phyloP scores from a whole-genome alignment of 192 early-diverging fungal genomes.

The Chytriomyces confervae region DNA sequence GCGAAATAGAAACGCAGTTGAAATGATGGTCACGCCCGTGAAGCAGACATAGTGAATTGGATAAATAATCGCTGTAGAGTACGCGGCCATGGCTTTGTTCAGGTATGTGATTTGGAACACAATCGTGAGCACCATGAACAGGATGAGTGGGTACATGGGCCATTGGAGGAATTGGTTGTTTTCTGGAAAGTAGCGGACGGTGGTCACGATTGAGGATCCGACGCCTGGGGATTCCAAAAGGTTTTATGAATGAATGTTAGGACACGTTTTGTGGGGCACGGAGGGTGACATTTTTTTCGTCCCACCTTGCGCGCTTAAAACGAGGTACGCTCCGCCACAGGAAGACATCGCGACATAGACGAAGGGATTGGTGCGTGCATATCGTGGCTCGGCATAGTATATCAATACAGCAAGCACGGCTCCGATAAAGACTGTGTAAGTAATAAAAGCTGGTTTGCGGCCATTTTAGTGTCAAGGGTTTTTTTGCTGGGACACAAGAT shows the following conservation, averaged over 20 bases:
- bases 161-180: constrained; percentile 68
- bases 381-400: constrained; percentile 58
- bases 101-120: constrained; percentile 64
- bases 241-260: no score
- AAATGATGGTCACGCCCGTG: constrained; percentile 62
- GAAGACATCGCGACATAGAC: constrained; percentile 52
- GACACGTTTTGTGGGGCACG: no score
- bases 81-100: constrained; percentile 60
- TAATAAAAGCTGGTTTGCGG: constrained; percentile 49
- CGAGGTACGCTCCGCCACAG: constrained; percentile 60
- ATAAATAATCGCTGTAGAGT: constrained; percentile 70
- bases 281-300: not conserved
- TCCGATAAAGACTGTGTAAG: constrained; percentile 54
- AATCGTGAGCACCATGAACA: constrained; percentile 53
- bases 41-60: constrained; percentile 70
- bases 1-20: constrained; percentile 65
- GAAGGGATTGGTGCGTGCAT: constrained; percentile 57
- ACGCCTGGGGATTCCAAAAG: constrained; percentile 40
- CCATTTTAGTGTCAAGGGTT: not conserved
- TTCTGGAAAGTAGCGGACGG: constrained; percentile 37
- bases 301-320: constrained; percentile 38
- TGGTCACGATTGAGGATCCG: constrained; percentile 58
- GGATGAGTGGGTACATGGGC: constrained; percentile 61
- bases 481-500: not conserved
- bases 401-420: constrained; percentile 48